Evolutionary conservation across 75 land plant genomes (phyloP).

Genomic region (Chamaecyparis obtusa): DNA sequence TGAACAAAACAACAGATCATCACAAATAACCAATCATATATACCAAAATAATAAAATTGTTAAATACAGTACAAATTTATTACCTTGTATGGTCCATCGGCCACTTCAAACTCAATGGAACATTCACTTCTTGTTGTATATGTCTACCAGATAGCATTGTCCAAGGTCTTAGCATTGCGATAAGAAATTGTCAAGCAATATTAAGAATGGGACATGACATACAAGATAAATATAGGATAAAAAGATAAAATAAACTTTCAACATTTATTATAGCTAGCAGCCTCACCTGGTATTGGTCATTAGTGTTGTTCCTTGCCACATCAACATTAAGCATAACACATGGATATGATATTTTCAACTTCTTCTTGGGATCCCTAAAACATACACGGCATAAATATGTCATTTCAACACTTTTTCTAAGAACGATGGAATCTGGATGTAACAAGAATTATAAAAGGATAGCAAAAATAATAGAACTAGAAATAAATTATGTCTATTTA

Average conservation of each 20-base stretch:
- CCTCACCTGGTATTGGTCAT: constrained; percentile 96
- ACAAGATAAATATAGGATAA: background rate
- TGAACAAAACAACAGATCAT: background rate
- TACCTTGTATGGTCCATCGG: constrained; percentile 99
- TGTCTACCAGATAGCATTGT: constrained; percentile 62
- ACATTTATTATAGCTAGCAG: background rate
- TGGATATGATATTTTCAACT: constrained; percentile 93
- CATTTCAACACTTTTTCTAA: background rate
- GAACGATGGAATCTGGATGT: background rate
- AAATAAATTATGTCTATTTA: background rate
- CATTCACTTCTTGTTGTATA: constrained; percentile 94
- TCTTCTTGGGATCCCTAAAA: constrained; percentile 74
- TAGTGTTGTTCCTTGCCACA: constrained; percentile 98
- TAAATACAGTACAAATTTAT: background rate
- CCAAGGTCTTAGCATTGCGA: constrained; percentile 55
- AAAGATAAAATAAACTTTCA: constrained; percentile 1
- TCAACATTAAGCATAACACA: constrained; percentile 99
- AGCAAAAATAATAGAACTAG: background rate
- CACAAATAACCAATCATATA: constrained; percentile 4
- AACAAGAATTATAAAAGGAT: background rate
- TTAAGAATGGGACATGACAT: background rate
- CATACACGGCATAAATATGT: background rate
- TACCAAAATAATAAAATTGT: background rate
- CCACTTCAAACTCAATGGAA: constrained; percentile 99
- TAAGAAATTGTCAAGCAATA: background rate